Conservation (phyloP, 1,139 yeast genomes). For the Pichia sp. region DNA sequence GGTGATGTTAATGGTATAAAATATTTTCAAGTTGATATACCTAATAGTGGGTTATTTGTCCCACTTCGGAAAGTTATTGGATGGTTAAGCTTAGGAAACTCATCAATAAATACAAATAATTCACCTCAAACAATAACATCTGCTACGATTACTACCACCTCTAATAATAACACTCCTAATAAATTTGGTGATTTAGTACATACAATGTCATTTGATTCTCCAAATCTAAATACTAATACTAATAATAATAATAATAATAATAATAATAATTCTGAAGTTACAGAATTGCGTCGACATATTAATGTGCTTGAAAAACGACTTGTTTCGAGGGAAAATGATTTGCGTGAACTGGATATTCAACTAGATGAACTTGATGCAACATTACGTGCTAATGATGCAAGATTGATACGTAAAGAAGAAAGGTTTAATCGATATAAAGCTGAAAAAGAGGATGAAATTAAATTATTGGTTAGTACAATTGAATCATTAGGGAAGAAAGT, state of each 20-base stretch:
- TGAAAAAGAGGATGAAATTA: constrained; percentile 48
- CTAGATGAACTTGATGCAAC: constrained; percentile 43
- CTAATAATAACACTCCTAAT: background rate
- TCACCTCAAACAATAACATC: background rate
- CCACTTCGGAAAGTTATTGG: constrained; percentile 52
- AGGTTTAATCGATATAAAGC: constrained; percentile 38
- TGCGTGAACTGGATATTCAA: constrained; percentile 37
- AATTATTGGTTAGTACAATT: constrained; percentile 52
- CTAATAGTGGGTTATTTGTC: constrained; percentile 69
- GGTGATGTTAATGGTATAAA: constrained; percentile 59
- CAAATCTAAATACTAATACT: background rate
- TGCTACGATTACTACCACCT: too few relatives aligned
- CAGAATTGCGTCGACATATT: constrained; percentile 10
- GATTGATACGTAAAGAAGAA: constrained; percentile 39
- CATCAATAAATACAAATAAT: background rate
- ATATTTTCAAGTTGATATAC: constrained; percentile 58
- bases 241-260: background rate
- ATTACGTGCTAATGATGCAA: constrained; percentile 40
- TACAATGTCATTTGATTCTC: background rate
- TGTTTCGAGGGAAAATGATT: constrained; percentile 11
- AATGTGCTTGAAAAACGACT: constrained; percentile 7
- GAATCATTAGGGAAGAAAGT: constrained; percentile 43
- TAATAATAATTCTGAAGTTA: too few relatives aligned
- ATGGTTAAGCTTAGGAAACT: constrained; percentile 6
- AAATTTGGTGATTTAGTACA: background rate